Percentiles rank a stretch among this genome's conserved stretches.
phyloP scores from a whole-genome alignment of 2,329 filamentous ascomycete species.

The Colletotrichum abscissum region DNA sequence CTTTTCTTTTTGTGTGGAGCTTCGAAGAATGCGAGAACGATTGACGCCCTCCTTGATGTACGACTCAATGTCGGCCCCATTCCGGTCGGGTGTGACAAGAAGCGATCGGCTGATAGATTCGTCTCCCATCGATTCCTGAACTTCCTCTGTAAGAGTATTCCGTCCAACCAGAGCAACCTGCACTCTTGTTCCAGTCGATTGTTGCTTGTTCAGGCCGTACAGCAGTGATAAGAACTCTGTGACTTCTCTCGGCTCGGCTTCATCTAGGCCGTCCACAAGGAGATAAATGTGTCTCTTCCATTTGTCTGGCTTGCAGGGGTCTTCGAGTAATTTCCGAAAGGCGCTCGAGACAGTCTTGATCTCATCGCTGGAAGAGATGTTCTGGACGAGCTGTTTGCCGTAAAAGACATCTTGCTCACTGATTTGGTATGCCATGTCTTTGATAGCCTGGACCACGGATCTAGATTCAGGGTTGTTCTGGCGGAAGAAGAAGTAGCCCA shows the following conservation, averaged over 20 bases:
- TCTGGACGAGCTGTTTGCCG: conserved; percentile 51
- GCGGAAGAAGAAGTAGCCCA: conserved; percentile 62
- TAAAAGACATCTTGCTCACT: conserved; percentile 58
- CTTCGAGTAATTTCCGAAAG: conserved; percentile 53
- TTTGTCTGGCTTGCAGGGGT: conserved; percentile 49
- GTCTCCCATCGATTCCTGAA: conserved; percentile 48
- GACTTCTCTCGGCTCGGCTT: conserved; percentile 52
- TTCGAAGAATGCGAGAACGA: conserved; percentile 50
- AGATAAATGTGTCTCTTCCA: conserved; percentile 52
- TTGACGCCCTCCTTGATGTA: conserved; percentile 56
- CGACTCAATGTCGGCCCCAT: conserved; percentile 52
- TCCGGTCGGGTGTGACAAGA: conserved; percentile 55
- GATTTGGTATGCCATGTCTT: conserved; percentile 59
- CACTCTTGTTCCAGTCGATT: conserved; percentile 39
- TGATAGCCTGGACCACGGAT: conserved; percentile 56
- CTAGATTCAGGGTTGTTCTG: conserved; percentile 58
- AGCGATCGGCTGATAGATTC: conserved; percentile 46
- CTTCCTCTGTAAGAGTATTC: conserved; percentile 52
- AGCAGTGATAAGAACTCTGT: conserved; percentile 50
- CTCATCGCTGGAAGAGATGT: conserved; percentile 49
- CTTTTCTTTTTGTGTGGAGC: conserved; percentile 46
- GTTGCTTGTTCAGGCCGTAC: conserved; percentile 39
- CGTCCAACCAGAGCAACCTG: conserved; percentile 55
- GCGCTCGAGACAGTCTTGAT: conserved; percentile 57
- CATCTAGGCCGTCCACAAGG: conserved; percentile 60